These are phyloP conservation scores for Citrus medica DNA, from an alignment of 345 rosid species.

Conservation along the genomic window DNA sequence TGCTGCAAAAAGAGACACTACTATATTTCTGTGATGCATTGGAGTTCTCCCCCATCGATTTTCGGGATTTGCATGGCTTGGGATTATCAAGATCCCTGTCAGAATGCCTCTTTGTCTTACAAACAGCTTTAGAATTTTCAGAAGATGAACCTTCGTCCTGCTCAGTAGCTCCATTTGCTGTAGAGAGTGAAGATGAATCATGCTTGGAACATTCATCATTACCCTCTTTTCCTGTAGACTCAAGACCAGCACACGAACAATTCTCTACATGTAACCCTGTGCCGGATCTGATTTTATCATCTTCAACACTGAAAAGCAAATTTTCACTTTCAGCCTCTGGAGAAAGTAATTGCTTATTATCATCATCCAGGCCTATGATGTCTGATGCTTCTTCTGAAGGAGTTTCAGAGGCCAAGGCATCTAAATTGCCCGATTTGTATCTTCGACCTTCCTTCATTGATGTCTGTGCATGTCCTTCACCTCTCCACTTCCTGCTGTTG, in stretches of 20 bases:
- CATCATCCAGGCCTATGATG: constrained; percentile 36
- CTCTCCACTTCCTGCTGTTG: constrained; percentile 92
- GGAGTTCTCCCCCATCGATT: constrained; percentile 44
- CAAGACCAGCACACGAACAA: constrained; percentile 23
- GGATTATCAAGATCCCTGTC: constrained; percentile 78
- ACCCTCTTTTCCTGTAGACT: constrained; percentile 24
- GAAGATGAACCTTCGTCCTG: constrained; percentile 47
- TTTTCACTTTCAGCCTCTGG: constrained; percentile 36
- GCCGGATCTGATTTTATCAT: constrained; percentile 32
- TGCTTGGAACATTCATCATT: constrained; percentile 29
- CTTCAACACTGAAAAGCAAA: constrained; percentile 37
- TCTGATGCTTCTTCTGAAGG: constrained; percentile 34
- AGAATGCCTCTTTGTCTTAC: constrained; percentile 65
- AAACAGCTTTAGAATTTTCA: constrained; percentile 33
- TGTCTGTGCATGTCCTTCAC: constrained; percentile 51
- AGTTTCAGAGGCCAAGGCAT: constrained; percentile 24
- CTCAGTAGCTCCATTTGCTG: constrained; percentile 26
- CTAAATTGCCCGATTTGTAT: constrained; percentile 25
- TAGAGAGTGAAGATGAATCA: constrained; percentile 37
- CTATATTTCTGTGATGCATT: constrained; percentile 61
- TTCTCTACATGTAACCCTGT: constrained; percentile 27
- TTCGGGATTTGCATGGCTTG: constrained; percentile 75
- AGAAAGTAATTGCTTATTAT: constrained; percentile 26
- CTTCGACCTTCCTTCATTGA: constrained; percentile 33
- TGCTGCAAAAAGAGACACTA: constrained; percentile 65